A percentile compares a stretch with the other conserved stretches of the same genome.
These are phyloP conservation scores for Intubia oerlemansii DNA, from an alignment of 2,329 filamentous ascomycete genomes.

Conservation along the genomic window DNA sequence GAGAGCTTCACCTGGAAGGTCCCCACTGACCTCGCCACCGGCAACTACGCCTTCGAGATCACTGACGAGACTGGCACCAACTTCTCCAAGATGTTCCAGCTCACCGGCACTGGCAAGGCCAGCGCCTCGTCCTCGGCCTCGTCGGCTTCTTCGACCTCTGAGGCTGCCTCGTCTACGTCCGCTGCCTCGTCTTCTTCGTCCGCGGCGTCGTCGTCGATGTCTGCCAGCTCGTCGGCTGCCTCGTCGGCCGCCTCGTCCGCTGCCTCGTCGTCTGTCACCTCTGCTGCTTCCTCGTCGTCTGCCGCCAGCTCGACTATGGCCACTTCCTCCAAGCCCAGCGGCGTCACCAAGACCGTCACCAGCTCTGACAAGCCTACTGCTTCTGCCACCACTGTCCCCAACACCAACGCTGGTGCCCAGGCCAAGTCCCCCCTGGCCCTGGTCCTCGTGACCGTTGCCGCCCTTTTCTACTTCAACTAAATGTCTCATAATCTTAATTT, in stretches of 20 bases:
- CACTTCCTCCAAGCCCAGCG: no score
- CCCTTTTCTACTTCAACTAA: constrained; percentile 22
- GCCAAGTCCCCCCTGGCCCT: constrained; percentile 19
- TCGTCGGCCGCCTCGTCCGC: neutral
- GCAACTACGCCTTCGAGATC: constrained; percentile 24
- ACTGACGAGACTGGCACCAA: constrained; percentile 17
- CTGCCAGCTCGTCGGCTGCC: neutral
- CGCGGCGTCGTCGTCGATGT: neutral
- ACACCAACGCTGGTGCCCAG: constrained; percentile 16
- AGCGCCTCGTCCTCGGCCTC: constrained; percentile 6
- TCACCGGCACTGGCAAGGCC: constrained; percentile 9
- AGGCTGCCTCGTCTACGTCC: constrained; percentile 1
- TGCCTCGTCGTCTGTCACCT: neutral
- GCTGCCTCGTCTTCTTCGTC: constrained; percentile 6
- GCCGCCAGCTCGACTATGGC: neutral
- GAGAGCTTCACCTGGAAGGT: constrained; percentile 19
- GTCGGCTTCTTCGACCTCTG: constrained; percentile 6
- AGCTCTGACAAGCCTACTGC: constrained; percentile 7
- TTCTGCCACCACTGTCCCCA: constrained; percentile 8
- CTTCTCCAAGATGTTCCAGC: constrained; percentile 21
- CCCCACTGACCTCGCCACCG: constrained; percentile 14
- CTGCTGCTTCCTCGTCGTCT: neutral
- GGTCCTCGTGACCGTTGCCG: constrained; percentile 17
- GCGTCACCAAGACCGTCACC: constrained; percentile 5
- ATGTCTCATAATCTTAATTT: constrained; percentile 1